Percentiles rank a stretch among this genome's conserved stretches.
phyloP scores from a whole-genome alignment of 2,329 filamentous ascomycete species.

The Chaetothyriales sp. region DNA sequence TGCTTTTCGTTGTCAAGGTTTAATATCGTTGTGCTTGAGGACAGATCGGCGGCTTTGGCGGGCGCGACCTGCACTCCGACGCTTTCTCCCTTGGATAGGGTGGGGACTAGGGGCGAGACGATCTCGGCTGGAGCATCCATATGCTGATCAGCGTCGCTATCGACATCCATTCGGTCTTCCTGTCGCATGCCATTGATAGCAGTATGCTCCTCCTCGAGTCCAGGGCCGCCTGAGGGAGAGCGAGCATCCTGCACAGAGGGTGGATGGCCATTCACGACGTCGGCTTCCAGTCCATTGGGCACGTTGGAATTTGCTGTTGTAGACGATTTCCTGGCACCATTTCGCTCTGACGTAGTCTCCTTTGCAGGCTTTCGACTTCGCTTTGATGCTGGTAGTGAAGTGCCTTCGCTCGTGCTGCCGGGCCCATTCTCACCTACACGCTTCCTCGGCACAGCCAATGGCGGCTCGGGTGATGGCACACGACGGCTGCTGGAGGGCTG shows the following conservation, averaged over 20 bases:
- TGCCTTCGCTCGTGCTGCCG: slow-evolving; percentile 24
- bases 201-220: slow-evolving; percentile 26
- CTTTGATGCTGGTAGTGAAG: slow-evolving; percentile 20
- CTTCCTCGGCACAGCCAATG: slow-evolving; percentile 19
- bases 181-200: slow-evolving; percentile 14
- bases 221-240: slow-evolving; percentile 22
- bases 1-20: slow-evolving; percentile 21
- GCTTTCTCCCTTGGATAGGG: slow-evolving; percentile 30
- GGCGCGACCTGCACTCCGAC: slow-evolving; percentile 32
- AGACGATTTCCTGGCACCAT: slow-evolving; percentile 19
- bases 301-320: slow-evolving; percentile 21
- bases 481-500: neutral
- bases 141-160: slow-evolving; percentile 26
- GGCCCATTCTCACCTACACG: slow-evolving; percentile 21
- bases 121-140: slow-evolving; percentile 13
- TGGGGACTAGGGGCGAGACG: slow-evolving; percentile 22
- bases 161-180: slow-evolving; percentile 25
- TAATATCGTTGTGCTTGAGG: slow-evolving; percentile 29
- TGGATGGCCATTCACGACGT: slow-evolving; percentile 15
- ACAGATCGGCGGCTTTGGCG: slow-evolving; percentile 34
- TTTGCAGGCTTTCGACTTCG: slow-evolving; percentile 17
- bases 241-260: slow-evolving; percentile 8
- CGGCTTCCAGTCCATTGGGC: slow-evolving; percentile 11
- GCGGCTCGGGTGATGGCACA: slow-evolving; percentile 20
- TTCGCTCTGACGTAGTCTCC: slow-evolving; percentile 18